Percentiles rank a stretch among this genome's conserved stretches.
Conservation (phyloP, 306 rosid species). For the apple (Malus domestica) region DNA sequence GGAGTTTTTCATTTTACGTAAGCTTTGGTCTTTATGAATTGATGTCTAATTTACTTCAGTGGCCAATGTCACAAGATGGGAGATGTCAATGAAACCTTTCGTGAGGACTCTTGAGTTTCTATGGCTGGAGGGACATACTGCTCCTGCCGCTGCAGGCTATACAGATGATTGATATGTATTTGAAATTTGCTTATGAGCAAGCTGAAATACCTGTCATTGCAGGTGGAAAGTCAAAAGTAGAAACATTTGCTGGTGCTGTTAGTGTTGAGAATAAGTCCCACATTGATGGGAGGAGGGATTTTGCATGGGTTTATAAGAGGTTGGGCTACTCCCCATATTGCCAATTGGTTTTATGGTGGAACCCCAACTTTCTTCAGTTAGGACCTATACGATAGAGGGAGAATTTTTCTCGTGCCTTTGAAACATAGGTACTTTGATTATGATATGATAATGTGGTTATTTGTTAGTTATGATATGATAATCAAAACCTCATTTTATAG, state of each 20-base stretch:
- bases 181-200: slow-evolving; percentile 80
- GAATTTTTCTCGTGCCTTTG: slow-evolving; percentile 86
- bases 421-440: slow-evolving; percentile 56
- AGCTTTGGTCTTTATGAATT: background rate
- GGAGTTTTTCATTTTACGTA: background rate
- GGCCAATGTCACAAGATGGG: slow-evolving; percentile 97
- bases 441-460: background rate
- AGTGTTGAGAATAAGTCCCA: too few species aligned
- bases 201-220: slow-evolving; percentile 86
- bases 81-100: slow-evolving; percentile 90
- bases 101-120: slow-evolving; percentile 90
- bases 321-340: too few species aligned
- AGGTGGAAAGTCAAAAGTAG: slow-evolving; percentile 84
- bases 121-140: slow-evolving; percentile 95
- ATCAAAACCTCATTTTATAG: background rate
- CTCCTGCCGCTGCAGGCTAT: slow-evolving; percentile 82
- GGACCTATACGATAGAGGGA: slow-evolving; percentile 90
- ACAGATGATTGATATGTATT: slow-evolving; percentile 90
- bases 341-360: too few species aligned
- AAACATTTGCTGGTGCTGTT: slow-evolving; percentile 92
- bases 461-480: background rate
- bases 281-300: too few species aligned
- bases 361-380: background rate
- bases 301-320: too few species aligned
- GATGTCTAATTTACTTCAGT: slow-evolving; percentile 38